Conservation (phyloP, 2,329 filamentous ascomycete species). For the Metarhizium rileyi region DNA sequence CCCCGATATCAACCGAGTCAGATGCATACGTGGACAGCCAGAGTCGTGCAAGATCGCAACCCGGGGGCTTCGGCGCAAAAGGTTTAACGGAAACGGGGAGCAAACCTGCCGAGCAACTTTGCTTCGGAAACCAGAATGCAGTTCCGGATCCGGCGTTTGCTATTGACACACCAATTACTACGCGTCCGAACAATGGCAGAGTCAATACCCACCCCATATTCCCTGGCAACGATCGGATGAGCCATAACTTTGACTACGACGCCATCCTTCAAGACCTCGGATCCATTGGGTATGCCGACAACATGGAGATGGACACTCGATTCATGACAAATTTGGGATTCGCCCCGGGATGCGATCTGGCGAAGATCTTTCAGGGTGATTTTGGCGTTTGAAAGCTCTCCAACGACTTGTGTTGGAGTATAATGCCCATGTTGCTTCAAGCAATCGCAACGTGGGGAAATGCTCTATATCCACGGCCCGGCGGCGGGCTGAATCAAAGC, state of each 20-base stretch:
- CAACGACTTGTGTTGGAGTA: too few species aligned
- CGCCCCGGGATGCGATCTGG: constrained; percentile 49
- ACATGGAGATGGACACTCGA: constrained; percentile 45
- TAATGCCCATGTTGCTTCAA: not conserved
- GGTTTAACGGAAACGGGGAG: not conserved
- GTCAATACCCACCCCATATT: not conserved
- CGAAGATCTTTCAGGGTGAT: constrained; percentile 37
- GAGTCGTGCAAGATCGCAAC: not conserved
- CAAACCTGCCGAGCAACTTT: not conserved
- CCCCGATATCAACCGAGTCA: not conserved
- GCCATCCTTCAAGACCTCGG: constrained; percentile 42
- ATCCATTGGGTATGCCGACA: constrained; percentile 38
- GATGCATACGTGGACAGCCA: not conserved
- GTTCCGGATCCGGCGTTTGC: not conserved
- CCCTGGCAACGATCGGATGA: constrained; percentile 3
- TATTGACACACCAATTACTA: not conserved
- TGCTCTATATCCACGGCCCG: not conserved
- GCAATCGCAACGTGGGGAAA: not conserved
- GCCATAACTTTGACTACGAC: constrained; percentile 34
- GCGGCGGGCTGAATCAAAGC: not conserved
- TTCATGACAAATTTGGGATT: constrained; percentile 61
- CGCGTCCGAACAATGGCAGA: not conserved
- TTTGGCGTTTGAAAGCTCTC: constrained; percentile 21
- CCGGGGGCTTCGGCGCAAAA: not conserved
- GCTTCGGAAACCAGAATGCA: not conserved